Evolutionary conservation across 192 early-diverging fungal species (phyloP).

Genomic region (Entomortierella beljakovae): DNA sequence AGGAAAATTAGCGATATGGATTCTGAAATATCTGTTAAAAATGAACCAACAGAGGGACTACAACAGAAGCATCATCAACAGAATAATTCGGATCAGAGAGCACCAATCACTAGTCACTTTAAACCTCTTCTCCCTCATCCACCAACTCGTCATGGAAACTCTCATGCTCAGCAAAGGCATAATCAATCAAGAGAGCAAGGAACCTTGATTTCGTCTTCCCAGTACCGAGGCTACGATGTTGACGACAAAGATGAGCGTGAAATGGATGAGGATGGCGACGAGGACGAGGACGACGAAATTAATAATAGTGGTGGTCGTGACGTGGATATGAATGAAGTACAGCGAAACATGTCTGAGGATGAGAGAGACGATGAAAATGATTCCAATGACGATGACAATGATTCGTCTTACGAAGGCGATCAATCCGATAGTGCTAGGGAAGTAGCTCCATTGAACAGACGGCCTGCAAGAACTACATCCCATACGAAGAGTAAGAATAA

Average conservation of each 20-base stretch:
- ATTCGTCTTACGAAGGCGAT: slow-evolving; percentile 11
- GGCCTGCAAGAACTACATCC: background rate
- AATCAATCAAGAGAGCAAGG: background rate
- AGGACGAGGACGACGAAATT: slow-evolving; percentile 8
- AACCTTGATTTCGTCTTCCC: background rate
- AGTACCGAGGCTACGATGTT: background rate
- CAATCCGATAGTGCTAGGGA: background rate
- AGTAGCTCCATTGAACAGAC: background rate
- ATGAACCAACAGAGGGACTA: slow-evolving; percentile 11
- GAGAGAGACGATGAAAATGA: slow-evolving; percentile 20
- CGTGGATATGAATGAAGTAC: background rate
- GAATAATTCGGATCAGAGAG: background rate
- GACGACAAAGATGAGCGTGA: slow-evolving; percentile 11
- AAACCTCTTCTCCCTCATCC: slow-evolving; percentile 38
- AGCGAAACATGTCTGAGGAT: background rate
- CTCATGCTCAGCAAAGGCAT: background rate
- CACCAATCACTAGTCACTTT: slow-evolving; percentile 14
- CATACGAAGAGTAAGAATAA: background rate
- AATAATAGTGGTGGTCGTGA: slow-evolving; percentile 10
- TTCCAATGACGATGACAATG: slow-evolving; percentile 8
- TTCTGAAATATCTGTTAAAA: slow-evolving; percentile 3
- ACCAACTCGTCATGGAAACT: background rate
- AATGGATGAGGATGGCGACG: slow-evolving; percentile 10
- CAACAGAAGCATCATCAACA: slow-evolving; percentile 1
- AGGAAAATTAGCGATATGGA: slow-evolving; percentile 23